These are phyloP conservation scores for Globisporangium alternatum DNA, from an alignment of 352 stramenopile species.

Conservation along the genomic window DNA sequence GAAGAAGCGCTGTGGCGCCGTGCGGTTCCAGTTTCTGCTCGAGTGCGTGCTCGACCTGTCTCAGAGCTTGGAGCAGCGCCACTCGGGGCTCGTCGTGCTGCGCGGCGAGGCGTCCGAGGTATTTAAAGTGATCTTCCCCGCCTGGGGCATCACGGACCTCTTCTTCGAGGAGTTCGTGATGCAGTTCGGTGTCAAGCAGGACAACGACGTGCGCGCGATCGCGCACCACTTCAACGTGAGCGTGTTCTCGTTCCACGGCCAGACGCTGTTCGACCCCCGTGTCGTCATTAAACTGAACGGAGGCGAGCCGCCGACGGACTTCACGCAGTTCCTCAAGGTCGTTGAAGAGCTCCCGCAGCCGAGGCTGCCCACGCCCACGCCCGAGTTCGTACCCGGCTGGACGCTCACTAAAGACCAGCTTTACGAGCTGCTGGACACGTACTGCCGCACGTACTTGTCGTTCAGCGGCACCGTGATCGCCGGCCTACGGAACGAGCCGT, in stretches of 20 bases:
- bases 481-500: slow-evolving; percentile 26
- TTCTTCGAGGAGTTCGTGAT: slow-evolving; percentile 66
- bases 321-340: slow-evolving; percentile 54
- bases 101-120: slow-evolving; percentile 59
- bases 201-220: slow-evolving; percentile 41
- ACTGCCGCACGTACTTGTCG: slow-evolving; percentile 18
- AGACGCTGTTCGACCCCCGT: slow-evolving; percentile 60
- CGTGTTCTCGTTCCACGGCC: slow-evolving; percentile 33
- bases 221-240: slow-evolving; percentile 30
- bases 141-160: slow-evolving; percentile 66
- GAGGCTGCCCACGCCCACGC: slow-evolving; percentile 36
- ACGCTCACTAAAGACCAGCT: slow-evolving; percentile 27
- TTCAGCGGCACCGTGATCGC: slow-evolving; percentile 23
- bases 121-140: slow-evolving; percentile 39
- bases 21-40: slow-evolving; percentile 91
- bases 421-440: slow-evolving; percentile 27
- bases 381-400: slow-evolving; percentile 22
- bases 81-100: slow-evolving; percentile 51
- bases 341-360: slow-evolving; percentile 53
- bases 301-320: slow-evolving; percentile 39
- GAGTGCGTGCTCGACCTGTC: slow-evolving; percentile 87
- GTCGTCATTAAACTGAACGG: slow-evolving; percentile 49
- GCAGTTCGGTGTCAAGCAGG: slow-evolving; percentile 40
- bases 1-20: slow-evolving; percentile 59
- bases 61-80: slow-evolving; percentile 23